These are phyloP conservation scores for Capniomyces stellatus DNA, from an alignment of 371 early-diverging fungal genomes.

Conservation along the genomic window DNA sequence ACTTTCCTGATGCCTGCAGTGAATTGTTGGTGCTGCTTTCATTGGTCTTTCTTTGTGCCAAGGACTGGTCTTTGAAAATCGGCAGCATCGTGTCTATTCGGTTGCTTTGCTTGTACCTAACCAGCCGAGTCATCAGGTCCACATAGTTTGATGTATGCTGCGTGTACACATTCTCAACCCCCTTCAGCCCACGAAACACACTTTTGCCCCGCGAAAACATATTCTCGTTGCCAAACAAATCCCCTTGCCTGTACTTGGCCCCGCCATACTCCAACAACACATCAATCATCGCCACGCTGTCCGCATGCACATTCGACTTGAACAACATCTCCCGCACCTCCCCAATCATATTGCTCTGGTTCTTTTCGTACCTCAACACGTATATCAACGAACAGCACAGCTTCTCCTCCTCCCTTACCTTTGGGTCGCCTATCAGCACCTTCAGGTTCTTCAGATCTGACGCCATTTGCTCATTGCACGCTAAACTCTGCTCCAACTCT, in stretches of 20 bases:
- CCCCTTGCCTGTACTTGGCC: slow-evolving; percentile 64
- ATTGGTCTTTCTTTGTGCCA: too few species aligned
- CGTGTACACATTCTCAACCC: slow-evolving; percentile 87
- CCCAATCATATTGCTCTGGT: slow-evolving; percentile 42
- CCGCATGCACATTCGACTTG: slow-evolving; percentile 43
- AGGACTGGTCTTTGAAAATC: too few species aligned
- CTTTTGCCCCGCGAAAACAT: slow-evolving; percentile 46
- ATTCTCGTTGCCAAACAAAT: slow-evolving; percentile 66
- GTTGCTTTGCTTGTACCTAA: slow-evolving; percentile 55
- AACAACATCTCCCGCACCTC: slow-evolving; percentile 47
- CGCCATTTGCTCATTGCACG: slow-evolving; percentile 66
- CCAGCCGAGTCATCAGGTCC: slow-evolving; percentile 48
- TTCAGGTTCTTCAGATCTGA: slow-evolving; percentile 61
- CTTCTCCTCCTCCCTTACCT: slow-evolving; percentile 53
- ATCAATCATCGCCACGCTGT: slow-evolving; percentile 50
- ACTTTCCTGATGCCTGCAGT: background rate
- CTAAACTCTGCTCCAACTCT: slow-evolving; percentile 87
- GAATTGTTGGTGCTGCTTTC: background rate
- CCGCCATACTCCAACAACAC: slow-evolving; percentile 63
- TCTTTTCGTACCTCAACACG: slow-evolving; percentile 74
- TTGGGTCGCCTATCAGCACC: slow-evolving; percentile 39
- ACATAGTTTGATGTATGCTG: slow-evolving; percentile 79
- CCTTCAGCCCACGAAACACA: slow-evolving; percentile 31
- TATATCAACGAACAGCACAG: slow-evolving; percentile 66
- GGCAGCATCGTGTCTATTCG: slow-evolving; percentile 8